Evolutionary conservation across 768 basidiomycete genomes (phyloP).

Genomic region (Paxillus involutus): DNA sequence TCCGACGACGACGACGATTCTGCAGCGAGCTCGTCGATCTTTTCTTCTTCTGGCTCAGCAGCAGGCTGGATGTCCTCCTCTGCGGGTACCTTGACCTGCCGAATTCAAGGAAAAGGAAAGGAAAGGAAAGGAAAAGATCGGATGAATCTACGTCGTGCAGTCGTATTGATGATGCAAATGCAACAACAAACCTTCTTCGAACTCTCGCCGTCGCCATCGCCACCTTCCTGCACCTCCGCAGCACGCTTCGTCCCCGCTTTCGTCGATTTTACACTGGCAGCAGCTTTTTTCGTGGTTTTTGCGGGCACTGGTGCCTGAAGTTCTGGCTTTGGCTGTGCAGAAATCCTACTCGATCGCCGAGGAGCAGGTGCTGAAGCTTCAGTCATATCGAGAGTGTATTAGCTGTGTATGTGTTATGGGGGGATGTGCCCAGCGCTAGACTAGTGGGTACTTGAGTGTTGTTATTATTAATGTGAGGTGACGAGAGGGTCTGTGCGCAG

Average conservation of each 20-base stretch:
- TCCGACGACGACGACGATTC: constrained; percentile 5
- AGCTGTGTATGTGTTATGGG: neutral
- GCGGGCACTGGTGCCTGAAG: constrained; percentile 11
- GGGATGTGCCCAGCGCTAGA: no score
- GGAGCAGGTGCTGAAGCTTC: constrained; percentile 31
- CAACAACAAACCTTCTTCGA: constrained; percentile 23
- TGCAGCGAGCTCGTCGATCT: neutral
- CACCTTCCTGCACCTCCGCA: constrained; percentile 17
- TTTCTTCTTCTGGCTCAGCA: neutral
- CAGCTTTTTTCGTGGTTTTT: constrained; percentile 17
- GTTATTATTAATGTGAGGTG: neutral
- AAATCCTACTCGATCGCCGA: constrained; percentile 58
- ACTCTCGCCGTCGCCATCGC: constrained; percentile 9
- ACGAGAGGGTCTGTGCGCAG: constrained; percentile 23
- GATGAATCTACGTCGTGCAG: neutral
- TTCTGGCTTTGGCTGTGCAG: constrained; percentile 45
- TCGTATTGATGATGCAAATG: no score
- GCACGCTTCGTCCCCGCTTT: constrained; percentile 41
- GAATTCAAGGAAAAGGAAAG: neutral
- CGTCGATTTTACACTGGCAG: constrained; percentile 21
- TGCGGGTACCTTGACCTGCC: constrained; percentile 21
- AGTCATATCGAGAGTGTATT: constrained; percentile 9
- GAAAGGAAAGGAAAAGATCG: neutral
- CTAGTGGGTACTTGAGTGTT: neutral
- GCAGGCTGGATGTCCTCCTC: constrained; percentile 3